Evolutionary conservation across 179 eudicot genomes (phyloP).

Genomic region (Spergularia azorica): DNA sequence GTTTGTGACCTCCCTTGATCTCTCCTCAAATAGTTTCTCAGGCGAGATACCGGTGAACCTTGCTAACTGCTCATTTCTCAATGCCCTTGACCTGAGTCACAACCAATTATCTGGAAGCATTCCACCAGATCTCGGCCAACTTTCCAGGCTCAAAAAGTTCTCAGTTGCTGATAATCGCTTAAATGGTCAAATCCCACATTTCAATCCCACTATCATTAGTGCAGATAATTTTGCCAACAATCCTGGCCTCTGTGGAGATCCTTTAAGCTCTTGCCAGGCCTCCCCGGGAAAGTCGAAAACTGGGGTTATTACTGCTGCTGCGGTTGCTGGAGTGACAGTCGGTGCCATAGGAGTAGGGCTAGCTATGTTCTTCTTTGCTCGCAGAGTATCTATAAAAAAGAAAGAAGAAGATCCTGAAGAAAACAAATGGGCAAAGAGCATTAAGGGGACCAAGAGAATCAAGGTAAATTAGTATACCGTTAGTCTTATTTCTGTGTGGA

Average conservation of each 20-base stretch:
- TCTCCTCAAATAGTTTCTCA: conserved; percentile 66
- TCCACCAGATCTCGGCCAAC: conserved; percentile 55
- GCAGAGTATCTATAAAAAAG: conserved; percentile 55
- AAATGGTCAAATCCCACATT: conserved; percentile 59
- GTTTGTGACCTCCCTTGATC: conserved; percentile 56
- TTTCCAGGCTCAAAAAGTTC: conserved; percentile 61
- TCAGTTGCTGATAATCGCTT: conserved; percentile 57
- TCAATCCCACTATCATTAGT: conserved; percentile 23
- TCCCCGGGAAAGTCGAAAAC: conserved; percentile 32
- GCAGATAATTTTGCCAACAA: conserved; percentile 55
- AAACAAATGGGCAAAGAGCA: conserved; percentile 83
- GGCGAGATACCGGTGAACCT: conserved; percentile 61
- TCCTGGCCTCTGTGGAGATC: conserved; percentile 64
- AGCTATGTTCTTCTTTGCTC: conserved; percentile 43
- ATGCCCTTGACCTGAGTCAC: conserved; percentile 54
- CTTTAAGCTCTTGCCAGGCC: conserved; percentile 44
- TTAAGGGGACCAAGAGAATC: conserved; percentile 67
- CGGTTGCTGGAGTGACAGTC: conserved; percentile 30
- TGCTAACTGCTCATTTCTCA: conserved; percentile 60
- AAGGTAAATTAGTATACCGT: conserved; percentile 45
- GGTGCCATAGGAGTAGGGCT: conserved; percentile 21
- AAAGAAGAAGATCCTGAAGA: conserved; percentile 77
- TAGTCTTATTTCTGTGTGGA: not conserved
- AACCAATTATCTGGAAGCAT: conserved; percentile 69
- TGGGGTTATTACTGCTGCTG: conserved; percentile 39